A percentile compares a stretch with the other conserved stretches of the same genome.
phyloP scores from a whole-genome alignment of 768 basidiomycete genomes.

The Boletales sp. region DNA sequence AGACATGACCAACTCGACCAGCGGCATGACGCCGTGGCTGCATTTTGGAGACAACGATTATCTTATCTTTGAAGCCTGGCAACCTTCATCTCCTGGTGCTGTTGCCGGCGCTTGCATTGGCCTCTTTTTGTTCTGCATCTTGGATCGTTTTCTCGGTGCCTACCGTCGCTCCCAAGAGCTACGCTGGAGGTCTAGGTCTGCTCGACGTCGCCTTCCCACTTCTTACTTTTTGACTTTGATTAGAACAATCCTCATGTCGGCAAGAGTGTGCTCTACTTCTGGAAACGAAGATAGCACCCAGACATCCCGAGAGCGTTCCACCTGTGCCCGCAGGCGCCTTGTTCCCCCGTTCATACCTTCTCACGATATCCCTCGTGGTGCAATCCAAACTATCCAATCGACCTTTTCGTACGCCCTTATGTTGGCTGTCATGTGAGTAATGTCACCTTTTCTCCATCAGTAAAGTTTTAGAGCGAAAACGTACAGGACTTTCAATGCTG shows the following conservation, averaged over 20 bases:
- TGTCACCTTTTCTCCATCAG: not conserved
- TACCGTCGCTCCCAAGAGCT: conserved; percentile 48
- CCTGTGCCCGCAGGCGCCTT: conserved; percentile 23
- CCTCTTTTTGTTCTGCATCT: conserved; percentile 60
- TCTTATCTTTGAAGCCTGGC: conserved; percentile 66
- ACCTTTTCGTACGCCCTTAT: conserved; percentile 69
- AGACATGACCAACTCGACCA: conserved; percentile 6
- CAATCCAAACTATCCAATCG: conserved; percentile 59
- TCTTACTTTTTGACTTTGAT: not conserved
- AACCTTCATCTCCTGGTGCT: conserved; percentile 63
- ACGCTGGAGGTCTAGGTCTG: conserved; percentile 60
- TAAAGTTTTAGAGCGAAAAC: conserved; percentile 5
- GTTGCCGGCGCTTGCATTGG: conserved; percentile 74
- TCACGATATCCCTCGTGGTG: conserved; percentile 71
- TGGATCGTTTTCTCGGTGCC: conserved; percentile 68
- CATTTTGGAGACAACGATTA: conserved; percentile 66
- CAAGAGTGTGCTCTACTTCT: not conserved
- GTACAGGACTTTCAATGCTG: conserved; percentile 78
- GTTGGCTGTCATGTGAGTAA: conserved; percentile 73
- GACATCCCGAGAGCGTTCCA: not conserved
- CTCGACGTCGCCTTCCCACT: not conserved
- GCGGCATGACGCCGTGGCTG: conserved; percentile 61
- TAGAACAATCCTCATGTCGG: conserved; percentile 12
- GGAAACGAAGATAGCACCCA: conserved; percentile 1
- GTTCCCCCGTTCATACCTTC: conserved; percentile 59